Evolutionary conservation across 1,139 yeast genomes (phyloP), one percentile per base, ranked within the genome.

Genomic region (Pichia sp.): DNA sequence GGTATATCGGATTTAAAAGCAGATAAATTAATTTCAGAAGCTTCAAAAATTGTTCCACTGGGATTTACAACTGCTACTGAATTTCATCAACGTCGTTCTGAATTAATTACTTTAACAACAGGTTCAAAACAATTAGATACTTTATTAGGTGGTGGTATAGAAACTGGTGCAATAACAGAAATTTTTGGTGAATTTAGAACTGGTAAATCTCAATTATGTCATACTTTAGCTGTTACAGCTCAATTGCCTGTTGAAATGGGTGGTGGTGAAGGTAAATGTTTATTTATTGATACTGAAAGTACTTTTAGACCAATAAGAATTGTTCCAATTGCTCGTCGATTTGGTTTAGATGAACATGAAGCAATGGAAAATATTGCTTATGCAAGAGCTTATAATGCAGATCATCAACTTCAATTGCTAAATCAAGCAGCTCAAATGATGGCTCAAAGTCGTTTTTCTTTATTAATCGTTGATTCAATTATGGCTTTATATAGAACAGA

Each of bases 51-150:
- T 47, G 97, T 92, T 2, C 97, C 97, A 8, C 79, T 94, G 79
- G 99, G 99, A 0, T 94, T 92, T 70, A 92, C 97, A 33, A 92
- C 98, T 0, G 98, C 98, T 3, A 84, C 95, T 1, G 97, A 90
- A 65, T 89, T 87, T 64, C 97, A 89, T 65, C 81, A 83, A 59
- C 77, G 97, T 58, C 76, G 98, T 58, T 81, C 94, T 10, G 96
- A 89, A 63, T 76, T 92, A 66, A 89, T 92, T 50, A 86, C 97
- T 61, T 73, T 92, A 51, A 88, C 97, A 3, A 90, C 98, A 0
- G 98, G 99, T 0, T 89, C 97, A 5, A 88, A 89, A 62, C 95
- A 89, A 61, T 73, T 92, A 49, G 98, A 92, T 65, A 89, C 97
- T 1, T 73, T 94, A 48, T 72, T 94, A 34, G 97, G 97, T 9